Evolutionary conservation across 495 filamentous ascomycete genomes (phyloP).

Genomic region (Ascodesmis nigricans): DNA sequence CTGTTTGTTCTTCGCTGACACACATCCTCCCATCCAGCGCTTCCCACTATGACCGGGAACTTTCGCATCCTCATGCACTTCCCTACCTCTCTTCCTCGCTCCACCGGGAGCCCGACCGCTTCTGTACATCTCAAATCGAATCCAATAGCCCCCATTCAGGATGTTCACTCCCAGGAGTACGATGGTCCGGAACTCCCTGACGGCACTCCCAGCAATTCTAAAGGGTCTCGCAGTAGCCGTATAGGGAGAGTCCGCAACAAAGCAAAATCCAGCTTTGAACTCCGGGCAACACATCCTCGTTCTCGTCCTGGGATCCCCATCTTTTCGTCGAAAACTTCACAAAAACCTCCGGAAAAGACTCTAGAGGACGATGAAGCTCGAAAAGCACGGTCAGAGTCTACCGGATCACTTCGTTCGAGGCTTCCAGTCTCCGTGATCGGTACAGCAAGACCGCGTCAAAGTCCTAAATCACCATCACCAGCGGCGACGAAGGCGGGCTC

Average conservation of each 20-base stretch:
- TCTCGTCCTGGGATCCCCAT: neutral
- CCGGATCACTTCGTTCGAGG: neutral
- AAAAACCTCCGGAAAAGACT: too few relatives aligned
- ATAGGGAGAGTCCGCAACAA: neutral
- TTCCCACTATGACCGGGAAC: too few relatives aligned
- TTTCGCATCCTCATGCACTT: too few relatives aligned
- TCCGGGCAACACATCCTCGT: neutral
- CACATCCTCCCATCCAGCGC: too few relatives aligned
- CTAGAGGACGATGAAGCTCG: neutral
- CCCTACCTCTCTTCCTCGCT: conserved; percentile 12
- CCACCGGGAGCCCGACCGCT: conserved; percentile 13
- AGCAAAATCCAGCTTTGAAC: neutral
- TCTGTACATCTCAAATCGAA: neutral
- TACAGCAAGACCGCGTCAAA: neutral
- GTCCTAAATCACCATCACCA: neutral
- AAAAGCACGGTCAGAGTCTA: neutral
- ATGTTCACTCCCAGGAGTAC: neutral
- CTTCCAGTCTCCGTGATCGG: neutral
- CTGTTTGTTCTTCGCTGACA: too few relatives aligned
- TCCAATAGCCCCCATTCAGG: neutral
- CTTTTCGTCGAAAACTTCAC: neutral
- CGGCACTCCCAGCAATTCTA: neutral
- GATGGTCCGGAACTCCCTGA: conserved; percentile 1
- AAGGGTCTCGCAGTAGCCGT: neutral
- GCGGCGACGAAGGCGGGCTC: too few relatives aligned